Evolutionary conservation across 148 eudicot species (phyloP), one percentile per base, ranked within the genome.

Genomic region (Rhododendron ovatum): DNA sequence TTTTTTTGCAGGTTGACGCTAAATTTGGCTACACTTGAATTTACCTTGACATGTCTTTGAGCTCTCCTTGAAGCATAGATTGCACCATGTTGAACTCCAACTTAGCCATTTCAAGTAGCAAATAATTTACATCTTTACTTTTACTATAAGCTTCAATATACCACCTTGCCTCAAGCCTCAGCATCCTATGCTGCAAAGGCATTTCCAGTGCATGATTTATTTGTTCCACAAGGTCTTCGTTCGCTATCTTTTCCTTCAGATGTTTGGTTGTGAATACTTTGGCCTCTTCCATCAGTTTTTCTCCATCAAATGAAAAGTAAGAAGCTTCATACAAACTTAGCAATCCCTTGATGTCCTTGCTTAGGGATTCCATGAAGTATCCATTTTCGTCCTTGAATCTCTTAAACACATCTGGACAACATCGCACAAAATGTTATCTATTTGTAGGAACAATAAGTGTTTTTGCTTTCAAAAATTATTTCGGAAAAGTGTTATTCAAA

Each of bases 31-130:
- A 39, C 41, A 39, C 41, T 39, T 39, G 41, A 39, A 39, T 39
- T 39, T 39, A 39, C 41, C 41, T 39, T 39, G 41, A 39, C 41
- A 39, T 39, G 41, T 39, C 41, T 39, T 39, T 39, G 41, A 39
- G 41, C 41, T 39, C 41, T 39, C 6, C 41, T 39, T 39, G 41
- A 39, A 39, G 41, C 41, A 39, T 39, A 39, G 41, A 39, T 39
- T 3, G 41, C 41, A 39, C 41, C 6, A 39, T 39, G 47, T 87
- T 87, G 87, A 73, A 87, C n/a, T 87, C 84, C 50, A 87, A 39
- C 41, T 39, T 39, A 39, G 41, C 41, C 41, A 39, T 39, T 39
- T 39, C 41, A 39, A 39, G 5, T 47, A 87, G 78, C n/a, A 65
- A 22, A 65, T 7, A 22, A 41, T 41, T 39, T 17, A n/a, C 48